Conservation (phyloP, 441 rosid species). For the Bocquillonia castaneifolia region DNA sequence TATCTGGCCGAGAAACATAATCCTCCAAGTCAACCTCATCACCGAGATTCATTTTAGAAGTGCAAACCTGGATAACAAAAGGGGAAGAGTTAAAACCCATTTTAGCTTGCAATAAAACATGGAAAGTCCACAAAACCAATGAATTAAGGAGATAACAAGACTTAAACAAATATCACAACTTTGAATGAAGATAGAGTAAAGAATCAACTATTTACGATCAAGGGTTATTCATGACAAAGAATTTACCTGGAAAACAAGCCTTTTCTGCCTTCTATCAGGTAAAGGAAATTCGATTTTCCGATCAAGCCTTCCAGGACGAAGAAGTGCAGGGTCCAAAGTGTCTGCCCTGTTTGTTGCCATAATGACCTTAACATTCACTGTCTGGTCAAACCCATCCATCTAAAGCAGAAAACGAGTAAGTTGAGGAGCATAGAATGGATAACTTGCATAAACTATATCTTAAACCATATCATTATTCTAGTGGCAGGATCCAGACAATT, state of each 20-base stretch:
- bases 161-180: neutral
- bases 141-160: neutral
- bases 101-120: neutral
- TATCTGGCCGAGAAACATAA: conserved; percentile 95
- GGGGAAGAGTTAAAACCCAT: neutral
- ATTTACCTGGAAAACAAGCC: conserved; percentile 91
- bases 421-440: neutral
- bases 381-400: conserved; percentile 99
- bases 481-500: neutral
- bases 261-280: conserved; percentile 96
- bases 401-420: conserved; percentile 24
- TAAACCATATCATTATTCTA: neutral
- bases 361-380: conserved; percentile 94
- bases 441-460: neutral
- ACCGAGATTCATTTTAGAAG: conserved; percentile 89
- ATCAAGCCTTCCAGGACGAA: conserved; percentile 97
- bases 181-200: neutral
- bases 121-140: neutral
- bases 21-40: conserved; percentile 99
- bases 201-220: neutral
- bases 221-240: conserved; percentile 9
- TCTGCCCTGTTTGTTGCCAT: conserved; percentile 99
- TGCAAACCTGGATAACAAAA: conserved; percentile 65
- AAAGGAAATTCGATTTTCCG: conserved; percentile 93
- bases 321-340: conserved; percentile 96